Conservation (phyloP, 345 rosid species). For the Salix suchowensis region DNA sequence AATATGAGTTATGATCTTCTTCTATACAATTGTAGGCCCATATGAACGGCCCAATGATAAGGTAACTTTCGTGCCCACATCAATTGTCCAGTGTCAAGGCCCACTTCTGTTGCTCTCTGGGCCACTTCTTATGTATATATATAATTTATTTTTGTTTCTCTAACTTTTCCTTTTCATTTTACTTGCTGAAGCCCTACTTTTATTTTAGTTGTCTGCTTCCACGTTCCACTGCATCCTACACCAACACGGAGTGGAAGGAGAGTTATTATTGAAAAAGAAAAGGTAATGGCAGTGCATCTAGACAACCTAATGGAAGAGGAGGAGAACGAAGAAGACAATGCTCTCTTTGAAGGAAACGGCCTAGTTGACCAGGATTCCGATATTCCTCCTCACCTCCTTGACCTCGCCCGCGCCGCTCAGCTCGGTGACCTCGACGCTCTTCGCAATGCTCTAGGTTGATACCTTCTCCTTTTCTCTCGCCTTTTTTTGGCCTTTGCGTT, state of each 20-base stretch:
- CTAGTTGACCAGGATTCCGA: conserved; percentile 46
- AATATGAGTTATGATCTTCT: background rate
- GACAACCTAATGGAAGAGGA: conserved; percentile 67
- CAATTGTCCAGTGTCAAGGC: background rate
- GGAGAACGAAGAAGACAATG: conserved; percentile 56
- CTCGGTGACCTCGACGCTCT: conserved; percentile 65
- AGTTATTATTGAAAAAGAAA: background rate
- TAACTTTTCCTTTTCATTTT: too few species aligned
- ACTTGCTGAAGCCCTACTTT: background rate
- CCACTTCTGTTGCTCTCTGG: background rate
- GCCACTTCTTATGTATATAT: background rate
- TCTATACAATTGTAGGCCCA: background rate
- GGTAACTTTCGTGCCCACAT: too few species aligned
- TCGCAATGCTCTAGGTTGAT: conserved; percentile 63
- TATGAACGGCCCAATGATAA: too few species aligned
- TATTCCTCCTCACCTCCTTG: conserved; percentile 65
- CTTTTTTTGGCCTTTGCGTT: background rate
- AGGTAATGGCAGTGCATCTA: conserved; percentile 71
- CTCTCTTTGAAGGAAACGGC: conserved; percentile 56
- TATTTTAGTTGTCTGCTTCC: background rate
- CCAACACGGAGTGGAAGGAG: background rate
- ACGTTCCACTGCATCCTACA: background rate
- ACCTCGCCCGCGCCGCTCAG: conserved; percentile 61
- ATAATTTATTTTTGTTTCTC: too few species aligned
- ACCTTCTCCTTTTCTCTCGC: background rate